Evolutionary conservation across 1,139 yeast species (phyloP).

Genomic region (Nakaseomyces kungkrabaensis): DNA sequence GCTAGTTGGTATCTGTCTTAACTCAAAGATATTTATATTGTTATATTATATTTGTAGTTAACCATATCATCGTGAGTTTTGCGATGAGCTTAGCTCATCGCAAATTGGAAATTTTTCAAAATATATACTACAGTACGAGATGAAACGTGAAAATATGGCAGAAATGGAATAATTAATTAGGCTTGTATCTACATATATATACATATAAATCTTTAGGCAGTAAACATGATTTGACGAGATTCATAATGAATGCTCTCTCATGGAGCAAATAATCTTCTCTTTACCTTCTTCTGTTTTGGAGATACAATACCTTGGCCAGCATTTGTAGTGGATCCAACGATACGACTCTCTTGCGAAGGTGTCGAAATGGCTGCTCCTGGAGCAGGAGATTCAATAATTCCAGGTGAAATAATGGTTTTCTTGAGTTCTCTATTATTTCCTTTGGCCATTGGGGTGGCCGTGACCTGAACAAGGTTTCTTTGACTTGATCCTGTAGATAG

Average conservation of each 20-base stretch:
- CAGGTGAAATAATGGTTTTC: constrained; percentile 7
- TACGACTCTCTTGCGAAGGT: not conserved
- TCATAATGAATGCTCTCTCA: not conserved
- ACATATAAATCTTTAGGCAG: too few relatives aligned
- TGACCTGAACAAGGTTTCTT: constrained; percentile 18
- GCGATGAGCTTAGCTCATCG: not conserved
- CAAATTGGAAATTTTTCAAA: not conserved
- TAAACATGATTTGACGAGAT: too few relatives aligned
- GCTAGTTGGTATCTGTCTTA: too few relatives aligned
- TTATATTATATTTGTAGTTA: not conserved
- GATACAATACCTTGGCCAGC: not conserved
- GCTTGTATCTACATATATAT: too few relatives aligned
- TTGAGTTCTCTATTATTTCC: not conserved
- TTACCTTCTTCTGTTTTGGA: constrained; percentile 20
- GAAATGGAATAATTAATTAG: too few relatives aligned
- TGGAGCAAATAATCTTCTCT: constrained; percentile 31
- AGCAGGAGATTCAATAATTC: constrained; percentile 23
- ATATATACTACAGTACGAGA: not conserved
- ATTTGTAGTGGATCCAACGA: not conserved
- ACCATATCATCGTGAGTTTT: not conserved
- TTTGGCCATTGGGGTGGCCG: constrained; percentile 23
- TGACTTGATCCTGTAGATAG: not conserved
- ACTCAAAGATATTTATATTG: too few relatives aligned
- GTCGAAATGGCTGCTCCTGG: not conserved
- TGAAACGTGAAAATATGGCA: not conserved